phyloP scores from a whole-genome alignment of 139 green algal species.

The Micractinium conductrix region DNA sequence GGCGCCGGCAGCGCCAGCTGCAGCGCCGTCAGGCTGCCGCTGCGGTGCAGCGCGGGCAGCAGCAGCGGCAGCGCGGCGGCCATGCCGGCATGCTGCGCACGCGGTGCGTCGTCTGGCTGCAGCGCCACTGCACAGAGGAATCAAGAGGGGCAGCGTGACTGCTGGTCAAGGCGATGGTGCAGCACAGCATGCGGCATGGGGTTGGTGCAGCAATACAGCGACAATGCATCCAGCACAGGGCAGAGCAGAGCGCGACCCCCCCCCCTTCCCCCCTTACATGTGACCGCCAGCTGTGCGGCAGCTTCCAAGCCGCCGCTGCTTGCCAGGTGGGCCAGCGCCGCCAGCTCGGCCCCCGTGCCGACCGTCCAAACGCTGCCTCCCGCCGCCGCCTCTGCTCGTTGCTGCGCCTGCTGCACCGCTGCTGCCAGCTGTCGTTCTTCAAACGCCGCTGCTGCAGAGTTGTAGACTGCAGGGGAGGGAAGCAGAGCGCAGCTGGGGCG shows the following conservation, averaged over 20 bases:
- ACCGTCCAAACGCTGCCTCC: background rate
- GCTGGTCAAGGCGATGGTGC: background rate
- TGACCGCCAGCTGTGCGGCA: slow-evolving; percentile 7
- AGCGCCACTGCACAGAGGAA: background rate
- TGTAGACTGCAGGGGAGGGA: slow-evolving; percentile 31
- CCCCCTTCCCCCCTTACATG: no score
- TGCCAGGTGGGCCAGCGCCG: background rate
- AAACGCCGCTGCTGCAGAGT: slow-evolving; percentile 1
- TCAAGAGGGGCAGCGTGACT: background rate
- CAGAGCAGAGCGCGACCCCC: background rate
- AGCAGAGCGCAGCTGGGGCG: background rate
- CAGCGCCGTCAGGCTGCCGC: background rate
- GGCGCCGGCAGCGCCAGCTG: background rate
- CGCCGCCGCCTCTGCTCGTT: background rate
- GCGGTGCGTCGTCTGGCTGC: background rate
- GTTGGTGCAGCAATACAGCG: background rate
- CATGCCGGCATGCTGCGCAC: slow-evolving; percentile 19
- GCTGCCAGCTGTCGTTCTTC: background rate
- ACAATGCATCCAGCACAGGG: no score
- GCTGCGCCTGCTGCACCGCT: background rate
- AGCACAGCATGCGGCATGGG: background rate
- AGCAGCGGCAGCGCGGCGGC: slow-evolving; percentile 23
- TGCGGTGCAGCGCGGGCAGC: background rate
- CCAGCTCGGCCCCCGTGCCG: slow-evolving; percentile 5
- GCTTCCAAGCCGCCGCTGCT: background rate